Percentiles rank a stretch among this genome's conserved stretches.
Evolutionary conservation across 495 filamentous ascomycete genomes (phyloP).

Genomic region (Talaromyces wortmannii): DNA sequence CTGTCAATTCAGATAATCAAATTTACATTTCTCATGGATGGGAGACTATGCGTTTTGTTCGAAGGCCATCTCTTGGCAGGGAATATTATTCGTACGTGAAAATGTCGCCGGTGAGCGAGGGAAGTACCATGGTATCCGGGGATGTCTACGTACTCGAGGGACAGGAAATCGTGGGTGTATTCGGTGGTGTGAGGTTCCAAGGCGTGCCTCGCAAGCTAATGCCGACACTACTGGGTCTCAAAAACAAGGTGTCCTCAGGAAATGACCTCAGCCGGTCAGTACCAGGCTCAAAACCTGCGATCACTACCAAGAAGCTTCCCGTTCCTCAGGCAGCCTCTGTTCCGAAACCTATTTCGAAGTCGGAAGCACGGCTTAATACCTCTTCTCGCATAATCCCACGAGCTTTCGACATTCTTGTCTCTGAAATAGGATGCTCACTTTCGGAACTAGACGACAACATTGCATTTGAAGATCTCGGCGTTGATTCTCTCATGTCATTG

Average conservation of each 20-base stretch:
- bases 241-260: conserved; percentile 19
- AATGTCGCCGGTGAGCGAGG: conserved; percentile 30
- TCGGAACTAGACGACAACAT: conserved; percentile 24
- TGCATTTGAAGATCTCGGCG: conserved; percentile 33
- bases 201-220: conserved; percentile 54
- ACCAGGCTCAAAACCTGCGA: neutral
- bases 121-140: conserved; percentile 37
- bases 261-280: conserved; percentile 4
- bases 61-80: conserved; percentile 45
- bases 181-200: conserved; percentile 44
- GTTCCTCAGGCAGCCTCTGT: neutral
- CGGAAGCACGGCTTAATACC: neutral
- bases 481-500: conserved; percentile 43
- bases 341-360: conserved; percentile 17
- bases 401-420: conserved; percentile 25
- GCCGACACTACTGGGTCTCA: conserved; percentile 48
- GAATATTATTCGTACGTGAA: conserved; percentile 37
- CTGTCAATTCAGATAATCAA: conserved; percentile 31
- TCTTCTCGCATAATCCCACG: conserved; percentile 22
- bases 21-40: conserved; percentile 39
- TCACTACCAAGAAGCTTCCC: neutral
- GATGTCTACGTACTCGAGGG: conserved; percentile 47
- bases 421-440: conserved; percentile 34
- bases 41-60: conserved; percentile 25
- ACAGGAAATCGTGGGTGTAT: conserved; percentile 26